These are phyloP conservation scores for Ophiostoma sp. DNA, from an alignment of 2,329 filamentous ascomycete species.

Conservation along the genomic window DNA sequence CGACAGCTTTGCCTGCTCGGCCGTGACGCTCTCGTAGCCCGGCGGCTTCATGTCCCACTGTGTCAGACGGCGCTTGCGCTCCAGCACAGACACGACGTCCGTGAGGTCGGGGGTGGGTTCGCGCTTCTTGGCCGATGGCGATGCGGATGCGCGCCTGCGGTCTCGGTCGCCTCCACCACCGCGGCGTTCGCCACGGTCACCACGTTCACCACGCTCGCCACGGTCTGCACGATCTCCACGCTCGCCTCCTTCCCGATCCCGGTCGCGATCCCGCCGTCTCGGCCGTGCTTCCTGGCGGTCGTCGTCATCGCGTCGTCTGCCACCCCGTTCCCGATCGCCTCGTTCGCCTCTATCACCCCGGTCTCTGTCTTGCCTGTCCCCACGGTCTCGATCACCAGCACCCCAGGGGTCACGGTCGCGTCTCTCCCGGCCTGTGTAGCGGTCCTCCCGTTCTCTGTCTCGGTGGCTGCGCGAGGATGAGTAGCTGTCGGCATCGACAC, in stretches of 20 bases:
- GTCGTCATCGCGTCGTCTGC: conserved; percentile 36
- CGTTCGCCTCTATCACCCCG: conserved; percentile 31
- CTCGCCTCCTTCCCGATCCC: conserved; percentile 52
- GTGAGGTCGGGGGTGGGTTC: conserved; percentile 95
- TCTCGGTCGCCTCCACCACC: conserved; percentile 51
- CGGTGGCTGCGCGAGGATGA: conserved; percentile 89
- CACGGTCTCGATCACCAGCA: conserved; percentile 49
- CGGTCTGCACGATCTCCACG: conserved; percentile 33
- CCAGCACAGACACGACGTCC: conserved; percentile 71
- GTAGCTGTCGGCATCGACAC: conserved; percentile 63
- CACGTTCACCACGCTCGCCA: conserved; percentile 32
- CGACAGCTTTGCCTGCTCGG: conserved; percentile 96
- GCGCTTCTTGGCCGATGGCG: conserved; percentile 79
- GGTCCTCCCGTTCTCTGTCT: conserved; percentile 87
- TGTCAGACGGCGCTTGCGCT: conserved; percentile 85
- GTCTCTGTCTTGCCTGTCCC: background rate
- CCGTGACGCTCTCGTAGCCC: conserved; percentile 95
- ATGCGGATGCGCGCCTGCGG: conserved; percentile 63
- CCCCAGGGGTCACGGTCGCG: conserved; percentile 45
- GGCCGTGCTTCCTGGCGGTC: conserved; percentile 47
- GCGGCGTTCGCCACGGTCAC: conserved; percentile 39
- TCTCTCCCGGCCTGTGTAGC: conserved; percentile 68
- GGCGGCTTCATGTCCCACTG: conserved; percentile 99
- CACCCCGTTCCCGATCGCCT: conserved; percentile 47
- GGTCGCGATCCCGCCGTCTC: conserved; percentile 50